Evolutionary conservation across 805 yeast genomes (phyloP), one percentile per base, ranked within the genome.

Genomic region (Ogataea methanolica): DNA sequence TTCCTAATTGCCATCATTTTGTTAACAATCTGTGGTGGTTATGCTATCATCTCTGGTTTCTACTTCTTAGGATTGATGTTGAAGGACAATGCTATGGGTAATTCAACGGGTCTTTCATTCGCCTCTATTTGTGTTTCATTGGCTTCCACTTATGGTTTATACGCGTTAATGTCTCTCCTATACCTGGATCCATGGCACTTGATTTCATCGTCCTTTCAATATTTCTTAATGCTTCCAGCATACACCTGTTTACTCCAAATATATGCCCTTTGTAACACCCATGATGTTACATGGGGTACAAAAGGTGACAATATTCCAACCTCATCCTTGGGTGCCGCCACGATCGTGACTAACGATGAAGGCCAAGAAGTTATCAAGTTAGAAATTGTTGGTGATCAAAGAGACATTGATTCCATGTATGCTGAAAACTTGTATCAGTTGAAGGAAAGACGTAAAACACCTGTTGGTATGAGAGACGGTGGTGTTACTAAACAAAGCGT

Each of bases 211-310:
- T 82, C 96, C 0, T 46, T 82, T 5, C 99, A 92, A 66, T 92
- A 94, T 72, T 87, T 92, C 69, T 65, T 91, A 55, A 77, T 94
- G 75, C 74, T 92, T 45, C 98, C 99, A 23, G 84, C 95, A 0
- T 92, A 90, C 65, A 86, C 95, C 4, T 88, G 96, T 69, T 84
- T 96, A 2, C 72, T 92, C 48, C 97, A 92, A 68, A 90, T 94
- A 49, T 92, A 90, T 70, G 97, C 99, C 1, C 90, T 92, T 68
- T 92, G 99, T 72, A 92, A 92, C 66, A 92, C 97, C 3, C 98
- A 92, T 69, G 99, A 92, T 73, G 96, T 94, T 43, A 87, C 97
- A 0, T 92, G 99, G 99, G 99, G 99, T 68, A 92, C 99, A 2
- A 92, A 92, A 65, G 99, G 99, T 56, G 97, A 91, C 51, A 86